Evolutionary conservation across 805 yeast species (phyloP), one percentile per base, ranked within the genome.

Genomic region (Lipomyces sp.): DNA sequence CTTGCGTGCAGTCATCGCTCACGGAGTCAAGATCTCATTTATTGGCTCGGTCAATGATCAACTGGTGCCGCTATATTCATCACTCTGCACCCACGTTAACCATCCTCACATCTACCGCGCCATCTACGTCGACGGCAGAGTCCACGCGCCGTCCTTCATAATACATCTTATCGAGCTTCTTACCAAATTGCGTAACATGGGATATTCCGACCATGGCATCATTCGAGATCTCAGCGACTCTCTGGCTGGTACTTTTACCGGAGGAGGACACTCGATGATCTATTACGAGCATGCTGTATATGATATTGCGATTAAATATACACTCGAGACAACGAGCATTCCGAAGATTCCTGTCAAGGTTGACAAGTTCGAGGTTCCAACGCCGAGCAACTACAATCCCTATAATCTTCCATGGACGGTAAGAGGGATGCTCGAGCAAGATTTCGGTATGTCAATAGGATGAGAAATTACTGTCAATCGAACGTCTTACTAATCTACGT

Each of bases 31-130:
- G 74, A 75, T 94, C 4, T 85, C 92, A 8, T 88, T 89, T 73
- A 87, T 93, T 35, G 98, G 97, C 0, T 90, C 97, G 0, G 86
- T 92, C 34, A 92, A 95, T 76, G 99, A 95, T 77, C 99, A 92
- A 77, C 77, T 95, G 73, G 97, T 94, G 2, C 99, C 99, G 3
- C 77, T 94, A 13, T 94, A 93, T 74, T 92, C 97, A 0, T 88
- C 98, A 0, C 82, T 89, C 10, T 92, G 97, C 56, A 81, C 88
- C 0, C 96, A 92, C 77, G 83, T 90, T 1, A 84, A 84, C 70
- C 99, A 94, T 79, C 98, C 99, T 2, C 90, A 92, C 76, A 86
- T 94, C 15, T 93, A 86, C 74, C 82, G 97, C 61, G 96, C 97
- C 0, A 92, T 93, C 24, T 95, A 91, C 75, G 86, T 94, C 39